Conservation (phyloP, 495 filamentous ascomycete genomes). For the Daldinia vernicosa region DNA sequence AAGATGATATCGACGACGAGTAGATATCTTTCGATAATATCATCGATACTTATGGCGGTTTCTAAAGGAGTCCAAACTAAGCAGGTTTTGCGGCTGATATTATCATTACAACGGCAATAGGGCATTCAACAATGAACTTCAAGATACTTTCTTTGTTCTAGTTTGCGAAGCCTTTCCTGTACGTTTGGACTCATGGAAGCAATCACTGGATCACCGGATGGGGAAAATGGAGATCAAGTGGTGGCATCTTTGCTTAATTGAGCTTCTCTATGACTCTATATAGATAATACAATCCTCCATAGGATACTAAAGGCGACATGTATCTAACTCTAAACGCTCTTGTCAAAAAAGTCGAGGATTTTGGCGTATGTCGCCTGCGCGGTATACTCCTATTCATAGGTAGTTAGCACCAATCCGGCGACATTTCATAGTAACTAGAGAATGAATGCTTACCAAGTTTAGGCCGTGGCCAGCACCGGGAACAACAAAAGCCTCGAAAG, state of each 20-base stretch:
- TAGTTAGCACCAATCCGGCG: neutral
- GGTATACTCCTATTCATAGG: neutral
- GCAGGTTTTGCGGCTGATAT: neutral
- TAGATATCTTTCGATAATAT: neutral
- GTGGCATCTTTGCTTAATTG: neutral
- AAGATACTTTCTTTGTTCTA: neutral
- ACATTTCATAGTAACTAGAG: neutral
- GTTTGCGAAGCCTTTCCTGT: neutral
- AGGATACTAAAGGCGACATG: neutral
- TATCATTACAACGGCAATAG: neutral
- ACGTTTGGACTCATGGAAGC: neutral
- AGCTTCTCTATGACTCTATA: neutral
- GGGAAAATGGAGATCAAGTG: neutral
- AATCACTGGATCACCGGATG: neutral
- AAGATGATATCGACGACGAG: neutral
- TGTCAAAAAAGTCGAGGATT: slow-evolving; percentile 1
- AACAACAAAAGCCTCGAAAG: neutral
- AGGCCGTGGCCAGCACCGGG: neutral
- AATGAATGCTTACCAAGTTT: neutral
- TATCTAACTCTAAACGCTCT: neutral
- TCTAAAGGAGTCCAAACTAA: neutral
- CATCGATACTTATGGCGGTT: neutral
- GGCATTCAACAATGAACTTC: neutral
- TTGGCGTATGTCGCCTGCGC: neutral
- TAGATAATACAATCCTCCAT: neutral